Evolutionary conservation across 1,139 yeast species (phyloP).

Genomic region (Oligophagozyma castellii): DNA sequence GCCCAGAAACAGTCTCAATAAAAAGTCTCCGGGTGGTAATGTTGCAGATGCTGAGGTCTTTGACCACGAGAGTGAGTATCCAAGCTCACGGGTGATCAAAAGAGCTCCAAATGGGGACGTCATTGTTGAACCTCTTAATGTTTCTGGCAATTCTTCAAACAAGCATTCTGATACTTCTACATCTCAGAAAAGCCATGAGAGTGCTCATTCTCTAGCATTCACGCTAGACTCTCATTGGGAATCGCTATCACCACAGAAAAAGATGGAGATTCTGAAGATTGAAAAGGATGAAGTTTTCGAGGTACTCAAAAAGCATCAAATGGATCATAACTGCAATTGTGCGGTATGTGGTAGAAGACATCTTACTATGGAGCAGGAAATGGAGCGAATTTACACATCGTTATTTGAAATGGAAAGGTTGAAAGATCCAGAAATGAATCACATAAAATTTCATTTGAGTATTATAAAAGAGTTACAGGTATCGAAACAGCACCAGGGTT

Average conservation of each 20-base stretch:
- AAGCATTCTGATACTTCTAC: conserved; percentile 1
- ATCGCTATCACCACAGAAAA: conserved; percentile 43
- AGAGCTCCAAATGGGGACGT: conserved; percentile 67
- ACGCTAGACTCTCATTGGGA: conserved; percentile 44
- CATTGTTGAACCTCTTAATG: conserved; percentile 34
- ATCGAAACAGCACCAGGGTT: conserved; percentile 7
- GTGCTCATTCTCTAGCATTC: conserved; percentile 9
- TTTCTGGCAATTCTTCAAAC: conserved; percentile 9
- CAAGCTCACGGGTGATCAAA: conserved; percentile 57
- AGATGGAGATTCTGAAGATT: conserved; percentile 48
- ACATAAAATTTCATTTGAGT: conserved; percentile 23
- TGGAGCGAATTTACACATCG: conserved; percentile 57
- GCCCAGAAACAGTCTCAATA: no score
- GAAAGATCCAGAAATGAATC: conserved; percentile 22
- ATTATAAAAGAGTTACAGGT: conserved; percentile 24
- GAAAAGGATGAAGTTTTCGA: conserved; percentile 60
- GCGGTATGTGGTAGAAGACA: conserved; percentile 69
- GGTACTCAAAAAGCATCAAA: conserved; percentile 45
- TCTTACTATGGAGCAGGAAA: conserved; percentile 61
- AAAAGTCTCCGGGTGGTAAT: conserved; percentile 7
- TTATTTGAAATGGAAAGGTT: conserved; percentile 24
- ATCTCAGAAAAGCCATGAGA: conserved; percentile 3
- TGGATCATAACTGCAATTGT: conserved; percentile 49
- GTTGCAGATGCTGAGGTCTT: conserved; percentile 32
- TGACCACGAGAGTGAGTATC: conserved; percentile 51